A percentile compares a stretch with the other conserved stretches of the same genome.
Conservation (phyloP, 768 basidiomycete species). For the Harrya chromipes region DNA sequence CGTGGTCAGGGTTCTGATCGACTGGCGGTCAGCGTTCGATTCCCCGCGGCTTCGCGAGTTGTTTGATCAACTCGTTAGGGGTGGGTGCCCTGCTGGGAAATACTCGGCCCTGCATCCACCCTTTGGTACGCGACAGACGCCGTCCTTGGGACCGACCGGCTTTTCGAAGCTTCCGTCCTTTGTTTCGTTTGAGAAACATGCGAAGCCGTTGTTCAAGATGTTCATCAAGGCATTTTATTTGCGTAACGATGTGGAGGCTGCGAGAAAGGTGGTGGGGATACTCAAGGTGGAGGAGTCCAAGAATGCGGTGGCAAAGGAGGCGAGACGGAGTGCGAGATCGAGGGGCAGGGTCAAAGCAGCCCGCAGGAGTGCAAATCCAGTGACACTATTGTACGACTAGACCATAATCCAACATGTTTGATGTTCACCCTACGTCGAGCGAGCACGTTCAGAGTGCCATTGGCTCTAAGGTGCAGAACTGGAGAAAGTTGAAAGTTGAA, state of each 20-base stretch:
- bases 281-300: slow-evolving; percentile 41
- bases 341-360: slow-evolving; percentile 18
- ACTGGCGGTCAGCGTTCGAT: slow-evolving; percentile 47
- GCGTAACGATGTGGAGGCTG: slow-evolving; percentile 52
- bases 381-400: neutral
- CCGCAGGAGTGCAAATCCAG: neutral
- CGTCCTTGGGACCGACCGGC: slow-evolving; percentile 15
- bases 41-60: slow-evolving; percentile 44
- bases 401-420: neutral
- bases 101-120: slow-evolving; percentile 37
- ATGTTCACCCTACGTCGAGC: too few relatives aligned
- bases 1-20: slow-evolving; percentile 56
- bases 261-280: slow-evolving; percentile 51
- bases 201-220: slow-evolving; percentile 69
- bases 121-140: slow-evolving; percentile 38
- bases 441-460: too few relatives aligned
- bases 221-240: slow-evolving; percentile 63
- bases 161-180: slow-evolving; percentile 39
- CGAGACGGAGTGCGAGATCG: slow-evolving; percentile 18
- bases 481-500: too few relatives aligned
- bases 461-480: too few relatives aligned
- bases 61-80: slow-evolving; percentile 61
- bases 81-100: slow-evolving; percentile 51
- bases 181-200: slow-evolving; percentile 56
- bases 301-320: slow-evolving; percentile 8